Base-by-base conservation (phyloP, 345 rosid genomes). In the Hibiscus syriacus region DNA sequence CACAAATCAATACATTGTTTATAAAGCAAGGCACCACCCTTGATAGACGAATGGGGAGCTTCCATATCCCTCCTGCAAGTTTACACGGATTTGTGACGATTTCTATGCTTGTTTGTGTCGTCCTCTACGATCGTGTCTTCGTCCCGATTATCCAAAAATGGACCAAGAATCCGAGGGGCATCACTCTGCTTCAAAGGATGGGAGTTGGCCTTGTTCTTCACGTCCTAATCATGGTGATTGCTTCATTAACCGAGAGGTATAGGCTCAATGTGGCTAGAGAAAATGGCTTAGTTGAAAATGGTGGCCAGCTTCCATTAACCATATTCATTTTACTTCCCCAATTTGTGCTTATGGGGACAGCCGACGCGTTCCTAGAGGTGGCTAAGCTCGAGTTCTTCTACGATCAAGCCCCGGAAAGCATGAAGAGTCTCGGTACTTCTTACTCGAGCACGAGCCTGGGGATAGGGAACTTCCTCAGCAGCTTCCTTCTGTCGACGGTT, bases 11-110 rank as follows among this genome's bases (percentile, higher is more conserved):
- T 74, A 91, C 99, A 55, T 81, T 94, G 49, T 94, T 91, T 58
- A 78, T 94, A 20, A 89, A 94, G n/a, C 99, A 91, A 77, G 96
- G 99, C 65, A 89, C 95, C 8, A 91, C 97, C 50, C 84, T 94
- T 5, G 80, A 91, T 29, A 70, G 92, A 50, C 65, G 64, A 4
- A 52, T 86, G 3, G 90, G 86, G 41, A 74, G 11, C 76, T 89
- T 92, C 81, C 53, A 73, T 56, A 80, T 87, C 19, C 98, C 94
- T 0, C 84, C 92, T 0, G 92, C 94, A 20, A 85, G 90, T 75
- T 81, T 92, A 22, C 0, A 36, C 0, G 94, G 68, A 39, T 92
- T 92, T 50, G 87, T 84, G 3, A 92, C 90, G 0, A 0, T 89
- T 16, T 77, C 96, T 0, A 75, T 89, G 89, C 92, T 87, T n/a